phyloP scores from a whole-genome alignment of 768 basidiomycete species.

The Pisolithus tinctorius region DNA sequence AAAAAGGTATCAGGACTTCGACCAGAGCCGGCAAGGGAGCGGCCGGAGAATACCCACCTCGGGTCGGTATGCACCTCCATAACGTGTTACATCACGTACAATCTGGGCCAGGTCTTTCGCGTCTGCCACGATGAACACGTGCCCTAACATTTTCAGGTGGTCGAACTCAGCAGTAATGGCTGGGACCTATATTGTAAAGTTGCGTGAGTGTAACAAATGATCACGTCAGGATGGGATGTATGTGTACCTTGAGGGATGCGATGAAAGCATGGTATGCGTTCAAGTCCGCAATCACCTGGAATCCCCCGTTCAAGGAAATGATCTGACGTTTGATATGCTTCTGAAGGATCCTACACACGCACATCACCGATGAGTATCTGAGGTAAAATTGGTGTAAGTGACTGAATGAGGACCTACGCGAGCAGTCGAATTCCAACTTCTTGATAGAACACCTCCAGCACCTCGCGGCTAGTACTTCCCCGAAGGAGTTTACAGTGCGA shows the following conservation, averaged over 20 bases:
- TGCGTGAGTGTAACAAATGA: background rate
- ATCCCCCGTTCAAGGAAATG: constrained; percentile 88
- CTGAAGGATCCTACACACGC: constrained; percentile 67
- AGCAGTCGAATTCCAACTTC: constrained; percentile 91
- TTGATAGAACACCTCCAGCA: constrained; percentile 95
- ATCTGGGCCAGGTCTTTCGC: constrained; percentile 96
- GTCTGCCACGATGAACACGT: constrained; percentile 92
- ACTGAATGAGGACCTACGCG: constrained; percentile 48
- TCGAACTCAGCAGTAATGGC: constrained; percentile 86
- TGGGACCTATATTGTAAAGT: constrained; percentile 43
- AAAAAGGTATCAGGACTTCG: background rate
- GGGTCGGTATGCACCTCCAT: constrained; percentile 90
- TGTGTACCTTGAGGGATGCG: constrained; percentile 66
- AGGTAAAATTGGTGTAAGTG: background rate
- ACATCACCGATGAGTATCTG: background rate
- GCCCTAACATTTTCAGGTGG: constrained; percentile 93
- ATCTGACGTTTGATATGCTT: constrained; percentile 97
- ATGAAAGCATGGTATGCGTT: constrained; percentile 93
- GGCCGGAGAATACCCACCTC: constrained; percentile 51
- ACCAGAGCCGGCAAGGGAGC: background rate
- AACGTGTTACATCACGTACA: constrained; percentile 89
- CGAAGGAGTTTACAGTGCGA: constrained; percentile 87
- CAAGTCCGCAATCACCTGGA: constrained; percentile 93
- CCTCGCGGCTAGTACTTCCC: constrained; percentile 93
- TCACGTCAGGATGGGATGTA: background rate